Percentiles rank a stretch among this genome's conserved stretches.
These are phyloP conservation scores for Ophiostoma ips DNA, from an alignment of 2,329 filamentous ascomycete genomes.

Conservation along the genomic window DNA sequence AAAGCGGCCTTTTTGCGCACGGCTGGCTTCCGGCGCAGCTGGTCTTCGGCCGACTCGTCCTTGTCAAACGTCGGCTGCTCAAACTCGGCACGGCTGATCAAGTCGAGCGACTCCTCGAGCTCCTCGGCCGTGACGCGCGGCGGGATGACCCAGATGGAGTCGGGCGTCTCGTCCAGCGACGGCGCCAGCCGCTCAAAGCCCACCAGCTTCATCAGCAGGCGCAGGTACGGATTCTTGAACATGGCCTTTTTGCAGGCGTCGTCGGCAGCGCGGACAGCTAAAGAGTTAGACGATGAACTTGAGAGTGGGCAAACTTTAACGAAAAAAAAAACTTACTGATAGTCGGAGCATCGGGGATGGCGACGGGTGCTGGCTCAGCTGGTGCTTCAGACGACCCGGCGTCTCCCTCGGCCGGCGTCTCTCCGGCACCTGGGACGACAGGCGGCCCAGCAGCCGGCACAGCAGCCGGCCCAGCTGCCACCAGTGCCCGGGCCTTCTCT, in stretches of 20 bases:
- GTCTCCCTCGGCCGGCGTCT: constrained; percentile 16
- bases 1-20: constrained; percentile 25
- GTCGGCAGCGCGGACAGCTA: constrained; percentile 37
- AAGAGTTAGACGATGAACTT: background rate
- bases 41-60: constrained; percentile 57
- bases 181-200: constrained; percentile 49
- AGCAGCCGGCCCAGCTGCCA: constrained; percentile 17
- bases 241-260: constrained; percentile 57
- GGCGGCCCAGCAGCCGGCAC: no score
- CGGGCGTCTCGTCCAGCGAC: constrained; percentile 52
- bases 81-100: constrained; percentile 67
- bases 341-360: background rate
- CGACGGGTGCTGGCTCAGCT: constrained; percentile 10
- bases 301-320: no score
- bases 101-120: constrained; percentile 53
- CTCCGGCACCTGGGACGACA: no score
- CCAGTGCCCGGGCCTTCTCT: constrained; percentile 16
- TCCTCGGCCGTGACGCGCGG: constrained; percentile 46
- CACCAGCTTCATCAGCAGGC: constrained; percentile 66
- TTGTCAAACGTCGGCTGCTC: constrained; percentile 66
- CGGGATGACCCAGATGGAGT: constrained; percentile 69
- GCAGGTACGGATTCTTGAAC: constrained; percentile 79
- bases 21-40: constrained; percentile 58
- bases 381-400: constrained; percentile 4
- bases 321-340: constrained; percentile 11